Conservation (phyloP, 139 green algal genomes). For the Axilococcus clingmanii region DNA sequence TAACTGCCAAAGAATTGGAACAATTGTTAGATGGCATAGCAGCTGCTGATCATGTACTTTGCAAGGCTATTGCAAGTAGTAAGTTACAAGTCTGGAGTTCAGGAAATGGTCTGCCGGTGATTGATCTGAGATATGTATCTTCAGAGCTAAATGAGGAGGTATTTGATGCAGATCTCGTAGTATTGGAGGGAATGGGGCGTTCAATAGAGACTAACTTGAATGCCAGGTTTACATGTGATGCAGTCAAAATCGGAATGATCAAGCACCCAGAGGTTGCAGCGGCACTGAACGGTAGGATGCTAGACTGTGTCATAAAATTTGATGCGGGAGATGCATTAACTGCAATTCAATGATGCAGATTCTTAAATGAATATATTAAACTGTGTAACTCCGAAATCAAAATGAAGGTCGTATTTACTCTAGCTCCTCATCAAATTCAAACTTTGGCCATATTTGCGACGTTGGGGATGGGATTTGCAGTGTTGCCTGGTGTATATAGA, state of each 20-base stretch:
- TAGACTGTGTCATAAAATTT: slow-evolving; percentile 78
- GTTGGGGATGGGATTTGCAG: slow-evolving; percentile 1
- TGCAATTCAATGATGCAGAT: slow-evolving; percentile 1
- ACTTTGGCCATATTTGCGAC: not conserved
- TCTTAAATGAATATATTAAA: slow-evolving; percentile 1
- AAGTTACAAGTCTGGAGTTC: slow-evolving; percentile 52
- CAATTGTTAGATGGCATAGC: slow-evolving; percentile 34
- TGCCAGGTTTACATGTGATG: slow-evolving; percentile 42
- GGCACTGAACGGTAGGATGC: slow-evolving; percentile 58
- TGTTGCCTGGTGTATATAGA: slow-evolving; percentile 13
- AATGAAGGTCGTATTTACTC: not conserved
- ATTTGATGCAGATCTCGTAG: slow-evolving; percentile 65
- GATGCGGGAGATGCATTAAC: slow-evolving; percentile 1
- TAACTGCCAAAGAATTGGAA: slow-evolving; percentile 74
- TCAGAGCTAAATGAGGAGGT: slow-evolving; percentile 50
- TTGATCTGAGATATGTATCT: slow-evolving; percentile 70
- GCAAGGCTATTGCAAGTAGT: slow-evolving; percentile 4
- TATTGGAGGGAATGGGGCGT: slow-evolving; percentile 90
- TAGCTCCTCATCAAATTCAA: not conserved
- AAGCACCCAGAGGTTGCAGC: slow-evolving; percentile 79
- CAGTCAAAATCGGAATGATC: slow-evolving; percentile 65
- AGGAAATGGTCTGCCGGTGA: slow-evolving; percentile 74
- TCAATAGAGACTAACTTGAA: slow-evolving; percentile 86
- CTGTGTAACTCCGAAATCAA: not conserved
- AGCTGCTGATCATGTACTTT: not conserved